These are phyloP conservation scores for Achaetomium macrosporum DNA, from an alignment of 2,329 filamentous ascomycete species.

Conservation along the genomic window DNA sequence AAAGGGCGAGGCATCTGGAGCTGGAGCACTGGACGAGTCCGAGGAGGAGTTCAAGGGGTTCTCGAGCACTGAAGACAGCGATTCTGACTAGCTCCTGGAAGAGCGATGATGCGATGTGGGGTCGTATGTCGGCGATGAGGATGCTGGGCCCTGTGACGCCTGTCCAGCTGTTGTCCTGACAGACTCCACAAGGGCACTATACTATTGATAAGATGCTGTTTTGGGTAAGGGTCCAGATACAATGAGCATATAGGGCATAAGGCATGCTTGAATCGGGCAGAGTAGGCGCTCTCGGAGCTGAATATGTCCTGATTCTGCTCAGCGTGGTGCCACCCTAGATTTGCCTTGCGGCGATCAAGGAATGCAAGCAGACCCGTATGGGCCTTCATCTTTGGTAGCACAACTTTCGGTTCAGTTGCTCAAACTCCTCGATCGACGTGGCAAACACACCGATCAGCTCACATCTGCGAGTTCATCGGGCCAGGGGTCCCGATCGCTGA, in stretches of 20 bases:
- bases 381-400: background rate
- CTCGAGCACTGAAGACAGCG: constrained; percentile 33
- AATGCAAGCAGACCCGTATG: too few species aligned
- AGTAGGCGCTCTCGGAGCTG: too few species aligned
- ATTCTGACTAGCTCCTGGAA: constrained; percentile 18
- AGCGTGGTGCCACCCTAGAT: too few species aligned
- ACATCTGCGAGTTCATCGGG: background rate
- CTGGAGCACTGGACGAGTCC: constrained; percentile 35
- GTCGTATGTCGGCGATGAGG: background rate
- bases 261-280: too few species aligned
- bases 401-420: background rate
- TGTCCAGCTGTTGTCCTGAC: background rate
- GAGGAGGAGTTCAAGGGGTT: constrained; percentile 56
- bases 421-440: constrained; percentile 2
- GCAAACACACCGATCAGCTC: background rate
- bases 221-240: too few species aligned
- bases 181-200: too few species aligned
- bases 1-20: constrained; percentile 27
- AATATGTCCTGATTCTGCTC: too few species aligned
- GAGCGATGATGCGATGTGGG: background rate
- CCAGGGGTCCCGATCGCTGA: too few species aligned
- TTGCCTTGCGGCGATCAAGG: too few species aligned
- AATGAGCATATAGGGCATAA: too few species aligned
- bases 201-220: too few species aligned
- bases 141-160: background rate